Percentiles rank a stretch among this genome's conserved stretches.
phyloP scores from a whole-genome alignment of 768 basidiomycete genomes.

The Trametes cinnabarina region DNA sequence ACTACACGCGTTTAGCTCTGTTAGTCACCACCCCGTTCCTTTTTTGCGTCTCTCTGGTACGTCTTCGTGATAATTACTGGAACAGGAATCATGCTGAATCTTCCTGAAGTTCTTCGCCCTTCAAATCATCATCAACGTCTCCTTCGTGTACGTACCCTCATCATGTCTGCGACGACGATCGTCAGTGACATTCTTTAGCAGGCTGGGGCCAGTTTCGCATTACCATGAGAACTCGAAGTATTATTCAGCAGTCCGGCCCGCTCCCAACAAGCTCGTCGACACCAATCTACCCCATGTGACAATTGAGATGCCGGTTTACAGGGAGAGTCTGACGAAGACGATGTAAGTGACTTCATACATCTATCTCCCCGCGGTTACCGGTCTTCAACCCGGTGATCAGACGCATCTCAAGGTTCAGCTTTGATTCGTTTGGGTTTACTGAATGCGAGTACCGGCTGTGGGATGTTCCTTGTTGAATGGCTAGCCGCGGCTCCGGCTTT shows the following conservation, averaged over 20 bases:
- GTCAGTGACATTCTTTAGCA: conserved; percentile 24
- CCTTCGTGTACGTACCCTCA: conserved; percentile 54
- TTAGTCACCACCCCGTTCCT: conserved; percentile 66
- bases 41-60: conserved; percentile 72
- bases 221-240: conserved; percentile 82
- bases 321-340: conserved; percentile 76
- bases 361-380: background rate
- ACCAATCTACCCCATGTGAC: conserved; percentile 69
- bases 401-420: background rate
- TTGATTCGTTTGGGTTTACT: background rate
- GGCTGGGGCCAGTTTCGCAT: conserved; percentile 81
- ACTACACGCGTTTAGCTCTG: conserved; percentile 62
- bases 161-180: background rate
- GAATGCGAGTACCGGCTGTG: background rate
- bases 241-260: conserved; percentile 70
- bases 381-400: background rate
- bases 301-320: conserved; percentile 86
- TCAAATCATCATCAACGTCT: conserved; percentile 60
- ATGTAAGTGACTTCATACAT: conserved; percentile 60
- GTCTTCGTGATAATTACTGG: conserved; percentile 26
- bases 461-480: too few species aligned
- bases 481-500: too few species aligned
- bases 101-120: conserved; percentile 66
- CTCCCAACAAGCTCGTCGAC: conserved; percentile 62
- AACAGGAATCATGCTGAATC: background rate